Percentiles rank a stretch among this genome's conserved stretches.
Conservation (phyloP, 148 eudicot genomes). For the Amaranthus cruentus region DNA sequence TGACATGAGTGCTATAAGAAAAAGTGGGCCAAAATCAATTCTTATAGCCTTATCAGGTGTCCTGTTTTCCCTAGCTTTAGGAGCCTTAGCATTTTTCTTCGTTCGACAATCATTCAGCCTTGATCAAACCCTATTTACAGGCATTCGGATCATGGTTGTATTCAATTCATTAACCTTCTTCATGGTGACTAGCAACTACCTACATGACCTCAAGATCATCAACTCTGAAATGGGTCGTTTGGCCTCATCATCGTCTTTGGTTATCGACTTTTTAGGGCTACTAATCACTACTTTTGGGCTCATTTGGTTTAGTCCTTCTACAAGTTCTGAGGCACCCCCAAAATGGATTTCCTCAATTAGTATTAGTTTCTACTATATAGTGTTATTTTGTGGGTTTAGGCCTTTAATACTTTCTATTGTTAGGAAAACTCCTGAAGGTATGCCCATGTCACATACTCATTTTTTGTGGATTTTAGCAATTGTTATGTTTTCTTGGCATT, state of each 20-base stretch:
- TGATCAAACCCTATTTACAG: constrained; percentile 14
- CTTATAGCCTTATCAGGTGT: constrained; percentile 26
- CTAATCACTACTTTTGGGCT: constrained; percentile 1
- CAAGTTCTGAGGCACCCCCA: background rate
- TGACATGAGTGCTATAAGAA: constrained; percentile 19
- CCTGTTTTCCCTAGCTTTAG: constrained; percentile 16
- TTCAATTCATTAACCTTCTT: constrained; percentile 32
- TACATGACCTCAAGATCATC: constrained; percentile 25
- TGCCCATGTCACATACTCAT: constrained; percentile 25
- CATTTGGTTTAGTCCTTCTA: constrained; percentile 7
- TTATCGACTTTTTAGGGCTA: constrained; percentile 24
- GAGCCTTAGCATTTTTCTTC: constrained; percentile 6
- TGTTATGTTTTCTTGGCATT: constrained; percentile 23
- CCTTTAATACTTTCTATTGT: constrained; percentile 30
- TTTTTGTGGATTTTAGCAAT: constrained; percentile 24
- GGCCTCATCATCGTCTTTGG: constrained; percentile 26
- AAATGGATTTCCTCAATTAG: background rate
- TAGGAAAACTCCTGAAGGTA: constrained; percentile 26
- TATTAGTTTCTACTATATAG: constrained; percentile 16
- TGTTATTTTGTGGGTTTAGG: constrained; percentile 25
- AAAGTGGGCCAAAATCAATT: constrained; percentile 11
- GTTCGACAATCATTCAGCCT: constrained; percentile 4
- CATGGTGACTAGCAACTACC: constrained; percentile 23
- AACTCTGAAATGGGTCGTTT: constrained; percentile 36
- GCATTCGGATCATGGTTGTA: constrained; percentile 20